Conservation (phyloP, 2,329 filamentous ascomycete genomes). For the Didymella sp. region DNA sequence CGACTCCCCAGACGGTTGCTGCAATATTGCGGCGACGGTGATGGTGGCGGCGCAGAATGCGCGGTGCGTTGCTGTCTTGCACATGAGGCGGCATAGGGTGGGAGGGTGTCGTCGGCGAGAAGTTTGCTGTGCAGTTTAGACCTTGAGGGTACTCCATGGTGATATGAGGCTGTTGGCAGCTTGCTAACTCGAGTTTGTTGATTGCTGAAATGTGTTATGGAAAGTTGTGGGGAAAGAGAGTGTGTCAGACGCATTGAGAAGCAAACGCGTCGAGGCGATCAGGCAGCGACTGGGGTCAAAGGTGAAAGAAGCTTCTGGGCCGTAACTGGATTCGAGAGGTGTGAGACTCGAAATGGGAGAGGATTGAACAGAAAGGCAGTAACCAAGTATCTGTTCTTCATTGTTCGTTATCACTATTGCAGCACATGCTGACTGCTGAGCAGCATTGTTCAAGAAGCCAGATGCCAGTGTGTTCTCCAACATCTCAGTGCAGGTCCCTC, state of each 20-base stretch:
- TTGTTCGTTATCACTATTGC: background rate
- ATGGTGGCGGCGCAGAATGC: constrained; percentile 30
- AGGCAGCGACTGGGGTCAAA: background rate
- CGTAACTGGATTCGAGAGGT: background rate
- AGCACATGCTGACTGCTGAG: background rate
- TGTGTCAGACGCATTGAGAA: background rate
- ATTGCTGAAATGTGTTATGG: background rate
- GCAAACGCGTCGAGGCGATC: background rate
- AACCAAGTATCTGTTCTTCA: background rate
- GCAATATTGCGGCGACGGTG: constrained; percentile 37
- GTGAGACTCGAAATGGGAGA: background rate
- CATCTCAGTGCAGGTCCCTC: background rate
- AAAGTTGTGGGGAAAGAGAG: background rate
- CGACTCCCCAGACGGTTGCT: constrained; percentile 27
- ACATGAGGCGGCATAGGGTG: background rate
- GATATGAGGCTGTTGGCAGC: background rate
- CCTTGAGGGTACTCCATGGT: constrained; percentile 14
- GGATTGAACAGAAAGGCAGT: background rate
- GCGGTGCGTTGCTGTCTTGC: constrained; percentile 9
- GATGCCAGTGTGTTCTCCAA: too few relatives aligned
- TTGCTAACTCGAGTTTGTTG: background rate
- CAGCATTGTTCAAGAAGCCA: too few relatives aligned
- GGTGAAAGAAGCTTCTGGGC: constrained; percentile 2
- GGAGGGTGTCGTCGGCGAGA: background rate
- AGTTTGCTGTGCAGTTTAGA: constrained; percentile 33